Percentiles rank a stretch among this genome's conserved stretches.
Conservation (phyloP, 768 basidiomycete species). For the Exsudoporus frostii region DNA sequence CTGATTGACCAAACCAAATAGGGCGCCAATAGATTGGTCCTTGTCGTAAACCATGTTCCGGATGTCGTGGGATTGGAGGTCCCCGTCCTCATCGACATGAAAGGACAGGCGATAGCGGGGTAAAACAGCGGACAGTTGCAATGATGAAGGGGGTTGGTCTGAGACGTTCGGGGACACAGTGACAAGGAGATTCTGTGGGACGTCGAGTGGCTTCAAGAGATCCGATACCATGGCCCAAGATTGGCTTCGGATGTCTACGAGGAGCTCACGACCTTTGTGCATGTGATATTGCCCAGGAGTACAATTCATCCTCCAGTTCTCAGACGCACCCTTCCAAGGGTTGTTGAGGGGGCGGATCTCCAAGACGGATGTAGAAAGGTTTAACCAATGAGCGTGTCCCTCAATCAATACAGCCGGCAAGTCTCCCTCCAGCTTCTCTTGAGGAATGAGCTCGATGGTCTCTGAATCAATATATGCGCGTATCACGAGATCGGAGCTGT, state of each 20-base stretch:
- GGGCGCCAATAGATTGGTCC: constrained; percentile 39
- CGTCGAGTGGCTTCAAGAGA: constrained; percentile 24
- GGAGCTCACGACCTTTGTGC: neutral
- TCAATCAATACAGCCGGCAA: constrained; percentile 24
- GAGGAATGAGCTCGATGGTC: constrained; percentile 24
- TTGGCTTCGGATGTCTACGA: constrained; percentile 29
- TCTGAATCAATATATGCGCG: constrained; percentile 5
- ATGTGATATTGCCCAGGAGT: constrained; percentile 5
- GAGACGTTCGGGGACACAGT: neutral
- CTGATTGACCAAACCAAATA: constrained; percentile 41
- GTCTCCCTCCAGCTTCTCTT: constrained; percentile 19
- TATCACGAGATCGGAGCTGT: constrained; percentile 17
- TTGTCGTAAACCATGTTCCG: constrained; percentile 41
- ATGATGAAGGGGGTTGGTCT: neutral
- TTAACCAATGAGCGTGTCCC: constrained; percentile 30
- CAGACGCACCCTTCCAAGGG: constrained; percentile 22
- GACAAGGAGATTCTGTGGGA: constrained; percentile 21
- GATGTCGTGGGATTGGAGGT: constrained; percentile 40
- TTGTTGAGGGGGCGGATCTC: constrained; percentile 27
- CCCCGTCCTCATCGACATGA: constrained; percentile 29
- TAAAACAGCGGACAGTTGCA: constrained; percentile 29
- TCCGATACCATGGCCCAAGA: constrained; percentile 25
- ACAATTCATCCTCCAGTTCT: constrained; percentile 27
- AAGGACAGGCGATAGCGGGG: constrained; percentile 45
- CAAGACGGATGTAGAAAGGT: constrained; percentile 17